A percentile compares a stretch with the other conserved stretches of the same genome.
Evolutionary conservation across 2,329 filamentous ascomycete genomes (phyloP).

Genomic region (Rasamsonia emersonii): DNA sequence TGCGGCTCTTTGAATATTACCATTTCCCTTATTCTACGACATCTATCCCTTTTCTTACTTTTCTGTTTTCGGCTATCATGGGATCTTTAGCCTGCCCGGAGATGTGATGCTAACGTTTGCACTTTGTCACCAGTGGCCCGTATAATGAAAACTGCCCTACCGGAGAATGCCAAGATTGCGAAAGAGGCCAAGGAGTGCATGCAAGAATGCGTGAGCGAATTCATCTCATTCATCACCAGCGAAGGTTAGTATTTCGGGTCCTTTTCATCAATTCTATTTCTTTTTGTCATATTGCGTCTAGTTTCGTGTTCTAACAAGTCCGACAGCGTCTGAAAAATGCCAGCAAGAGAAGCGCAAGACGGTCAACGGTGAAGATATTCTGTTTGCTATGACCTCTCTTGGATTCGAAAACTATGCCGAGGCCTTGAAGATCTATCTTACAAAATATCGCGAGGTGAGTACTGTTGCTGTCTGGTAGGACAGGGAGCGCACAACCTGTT

Average conservation of each 20-base stretch:
- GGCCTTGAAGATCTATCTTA: constrained; percentile 94
- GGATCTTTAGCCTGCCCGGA: constrained; percentile 25
- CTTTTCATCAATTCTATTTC: background rate
- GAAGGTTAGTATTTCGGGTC: constrained; percentile 61
- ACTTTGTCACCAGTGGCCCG: constrained; percentile 94
- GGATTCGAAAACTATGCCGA: constrained; percentile 99
- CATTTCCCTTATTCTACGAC: too few relatives aligned
- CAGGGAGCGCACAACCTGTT: too few relatives aligned
- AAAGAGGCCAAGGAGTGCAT: constrained; percentile 99
- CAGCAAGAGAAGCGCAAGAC: constrained; percentile 99
- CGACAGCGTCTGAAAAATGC: constrained; percentile 88
- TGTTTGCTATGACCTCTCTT: constrained; percentile 97
- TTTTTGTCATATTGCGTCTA: too few relatives aligned
- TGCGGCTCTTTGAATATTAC: too few relatives aligned
- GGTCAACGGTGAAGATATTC: constrained; percentile 95
- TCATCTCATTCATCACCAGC: constrained; percentile 99
- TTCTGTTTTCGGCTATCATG: constrained; percentile 1
- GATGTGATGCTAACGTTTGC: constrained; percentile 74
- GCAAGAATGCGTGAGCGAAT: constrained; percentile 99
- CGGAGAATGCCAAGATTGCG: constrained; percentile 97
- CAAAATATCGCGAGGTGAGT: constrained; percentile 94
- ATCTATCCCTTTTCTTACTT: constrained; percentile 6
- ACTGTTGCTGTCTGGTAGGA: too few relatives aligned
- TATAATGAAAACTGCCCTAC: constrained; percentile 97
- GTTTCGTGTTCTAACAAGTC: constrained; percentile 1